phyloP scores from a whole-genome alignment of 345 rosid genomes.

The Eucalyptus fibrosa region DNA sequence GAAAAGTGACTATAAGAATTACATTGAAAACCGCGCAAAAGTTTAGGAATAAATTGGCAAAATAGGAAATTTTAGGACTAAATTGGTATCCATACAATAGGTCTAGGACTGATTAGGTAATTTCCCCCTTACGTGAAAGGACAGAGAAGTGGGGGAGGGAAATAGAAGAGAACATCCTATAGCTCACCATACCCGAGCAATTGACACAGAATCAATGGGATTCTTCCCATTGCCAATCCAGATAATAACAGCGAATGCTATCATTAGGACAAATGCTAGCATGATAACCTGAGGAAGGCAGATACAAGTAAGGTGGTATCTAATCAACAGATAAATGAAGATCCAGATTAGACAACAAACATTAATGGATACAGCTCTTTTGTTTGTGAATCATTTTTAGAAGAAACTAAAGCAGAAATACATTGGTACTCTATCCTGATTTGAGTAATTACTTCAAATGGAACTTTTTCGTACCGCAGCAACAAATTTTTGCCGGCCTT shows the following conservation, averaged over 20 bases:
- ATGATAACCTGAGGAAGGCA: conserved; percentile 17
- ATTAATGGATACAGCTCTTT: not conserved
- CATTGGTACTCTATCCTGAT: not conserved
- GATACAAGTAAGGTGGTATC: not conserved
- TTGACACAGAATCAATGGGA: conserved; percentile 27
- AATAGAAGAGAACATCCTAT: not conserved
- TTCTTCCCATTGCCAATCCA: conserved; percentile 47
- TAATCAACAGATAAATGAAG: not conserved
- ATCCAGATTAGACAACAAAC: not conserved
- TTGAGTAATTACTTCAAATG: not conserved
- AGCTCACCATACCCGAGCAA: conserved; percentile 25
- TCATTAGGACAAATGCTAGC: conserved; percentile 32
- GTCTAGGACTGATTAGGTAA: not conserved
- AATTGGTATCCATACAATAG: not conserved
- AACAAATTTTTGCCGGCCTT: conserved; percentile 50
- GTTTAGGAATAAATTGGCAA: not conserved
- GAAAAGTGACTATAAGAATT: not conserved
- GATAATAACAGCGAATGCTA: conserved; percentile 32
- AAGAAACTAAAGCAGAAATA: not conserved
- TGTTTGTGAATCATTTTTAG: not conserved
- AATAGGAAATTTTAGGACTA: not conserved
- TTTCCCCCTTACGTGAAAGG: not conserved
- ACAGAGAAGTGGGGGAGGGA: no score
- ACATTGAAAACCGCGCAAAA: not conserved
- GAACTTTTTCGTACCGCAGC: conserved; percentile 19